Percentiles rank a stretch among this genome's conserved stretches.
phyloP scores from a whole-genome alignment of 75 land plant genomes.

The Selaginella moellendorffii region DNA sequence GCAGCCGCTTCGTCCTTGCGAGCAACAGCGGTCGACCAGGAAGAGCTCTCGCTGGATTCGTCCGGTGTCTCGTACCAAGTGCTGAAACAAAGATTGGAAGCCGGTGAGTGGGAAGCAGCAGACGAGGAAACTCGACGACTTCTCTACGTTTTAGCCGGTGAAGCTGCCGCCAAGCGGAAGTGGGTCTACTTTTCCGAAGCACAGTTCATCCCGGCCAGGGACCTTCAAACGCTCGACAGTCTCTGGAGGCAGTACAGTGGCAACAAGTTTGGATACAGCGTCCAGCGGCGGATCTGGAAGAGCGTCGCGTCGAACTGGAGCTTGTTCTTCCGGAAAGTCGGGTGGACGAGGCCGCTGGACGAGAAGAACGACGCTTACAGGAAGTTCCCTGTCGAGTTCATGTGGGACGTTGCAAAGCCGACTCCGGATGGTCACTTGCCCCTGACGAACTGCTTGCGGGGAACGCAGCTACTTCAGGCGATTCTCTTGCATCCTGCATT shows the following conservation, averaged over 20 bases:
- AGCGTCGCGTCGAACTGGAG: constrained; percentile 47
- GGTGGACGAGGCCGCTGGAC: constrained; percentile 82
- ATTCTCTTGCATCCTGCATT: constrained; percentile 73
- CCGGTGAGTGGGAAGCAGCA: constrained; percentile 43
- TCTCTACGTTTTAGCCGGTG: constrained; percentile 72
- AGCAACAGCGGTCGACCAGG: background rate
- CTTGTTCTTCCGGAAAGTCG: constrained; percentile 52
- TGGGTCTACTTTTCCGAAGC: constrained; percentile 97
- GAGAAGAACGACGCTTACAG: constrained; percentile 48
- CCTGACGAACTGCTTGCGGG: constrained; percentile 75
- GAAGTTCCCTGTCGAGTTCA: constrained; percentile 72
- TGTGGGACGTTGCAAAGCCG: constrained; percentile 52
- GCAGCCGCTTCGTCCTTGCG: too few species aligned
- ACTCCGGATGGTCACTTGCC: constrained; percentile 88
- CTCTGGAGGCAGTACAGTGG: constrained; percentile 66
- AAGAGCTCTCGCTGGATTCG: background rate
- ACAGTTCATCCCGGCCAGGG: constrained; percentile 48
- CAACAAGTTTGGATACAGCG: constrained; percentile 71
- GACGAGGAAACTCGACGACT: constrained; percentile 86
- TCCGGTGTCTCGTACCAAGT: constrained; percentile 12
- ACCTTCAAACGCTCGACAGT: constrained; percentile 48
- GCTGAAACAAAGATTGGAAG: constrained; percentile 20
- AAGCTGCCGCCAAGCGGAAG: constrained; percentile 60
- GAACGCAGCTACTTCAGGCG: constrained; percentile 57
- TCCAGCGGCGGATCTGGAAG: constrained; percentile 57